A percentile compares a stretch with the other conserved stretches of the same genome.
phyloP scores from a whole-genome alignment of 1,284 basidiomycete species.

The Rhodotorula sp. region DNA sequence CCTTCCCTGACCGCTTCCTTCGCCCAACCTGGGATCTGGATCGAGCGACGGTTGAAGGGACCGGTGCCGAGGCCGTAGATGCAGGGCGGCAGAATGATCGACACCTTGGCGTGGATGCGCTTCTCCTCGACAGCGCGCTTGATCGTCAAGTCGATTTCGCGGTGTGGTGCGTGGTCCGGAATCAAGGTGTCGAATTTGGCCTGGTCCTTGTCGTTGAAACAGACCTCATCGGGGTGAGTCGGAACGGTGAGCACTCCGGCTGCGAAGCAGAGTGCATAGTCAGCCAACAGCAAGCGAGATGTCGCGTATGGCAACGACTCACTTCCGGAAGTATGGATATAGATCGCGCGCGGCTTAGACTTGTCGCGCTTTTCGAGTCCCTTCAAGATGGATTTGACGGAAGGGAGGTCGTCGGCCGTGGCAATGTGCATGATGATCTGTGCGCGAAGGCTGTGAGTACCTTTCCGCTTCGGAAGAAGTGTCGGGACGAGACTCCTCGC shows the following conservation, averaged over 20 bases:
- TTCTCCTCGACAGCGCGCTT: slow-evolving; percentile 27
- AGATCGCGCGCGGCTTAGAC: slow-evolving; percentile 17
- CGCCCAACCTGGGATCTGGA: slow-evolving; percentile 27
- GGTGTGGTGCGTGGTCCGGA: slow-evolving; percentile 28
- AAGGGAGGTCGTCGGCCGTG: slow-evolving; percentile 36
- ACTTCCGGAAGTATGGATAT: slow-evolving; percentile 39
- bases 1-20: slow-evolving; percentile 10
- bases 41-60: slow-evolving; percentile 25
- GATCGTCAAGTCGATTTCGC: slow-evolving; percentile 34
- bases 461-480: not conserved
- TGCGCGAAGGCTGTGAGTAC: not conserved
- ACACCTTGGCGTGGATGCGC: slow-evolving; percentile 25
- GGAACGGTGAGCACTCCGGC: slow-evolving; percentile 28
- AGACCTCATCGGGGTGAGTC: slow-evolving; percentile 13
- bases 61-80: slow-evolving; percentile 14
- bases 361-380: slow-evolving; percentile 23
- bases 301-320: not conserved
- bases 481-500: not conserved
- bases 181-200: slow-evolving; percentile 24
- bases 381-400: slow-evolving; percentile 34
- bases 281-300: not conserved
- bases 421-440: slow-evolving; percentile 37
- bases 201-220: slow-evolving; percentile 26
- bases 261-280: not conserved
- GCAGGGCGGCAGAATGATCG: slow-evolving; percentile 16